Conservation (phyloP, 352 stramenopile genomes). For the Globisporangium irregulare region DNA sequence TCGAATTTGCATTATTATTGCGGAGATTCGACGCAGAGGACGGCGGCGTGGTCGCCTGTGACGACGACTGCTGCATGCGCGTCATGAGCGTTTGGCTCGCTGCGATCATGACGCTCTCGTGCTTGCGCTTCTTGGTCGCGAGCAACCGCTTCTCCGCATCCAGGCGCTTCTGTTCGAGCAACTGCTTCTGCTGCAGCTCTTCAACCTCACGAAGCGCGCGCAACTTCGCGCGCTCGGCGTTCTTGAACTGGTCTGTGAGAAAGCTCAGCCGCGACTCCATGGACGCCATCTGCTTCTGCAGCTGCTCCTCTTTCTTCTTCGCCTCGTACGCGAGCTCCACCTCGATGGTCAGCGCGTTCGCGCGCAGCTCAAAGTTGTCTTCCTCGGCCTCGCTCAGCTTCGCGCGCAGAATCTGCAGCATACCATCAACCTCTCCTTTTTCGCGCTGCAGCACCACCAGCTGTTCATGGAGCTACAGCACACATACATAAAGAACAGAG, state of each 20-base stretch:
- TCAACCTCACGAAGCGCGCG: constrained; percentile 46
- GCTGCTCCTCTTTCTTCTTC: constrained; percentile 35
- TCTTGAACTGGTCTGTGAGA: constrained; percentile 45
- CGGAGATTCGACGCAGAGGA: constrained; percentile 15
- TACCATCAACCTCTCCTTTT: constrained; percentile 45
- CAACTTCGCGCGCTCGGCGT: constrained; percentile 56
- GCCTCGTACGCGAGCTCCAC: constrained; percentile 43
- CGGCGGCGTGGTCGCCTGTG: constrained; percentile 16
- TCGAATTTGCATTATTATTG: constrained; percentile 2
- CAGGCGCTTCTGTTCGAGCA: constrained; percentile 58
- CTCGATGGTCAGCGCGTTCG: constrained; percentile 48
- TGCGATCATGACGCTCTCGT: constrained; percentile 41
- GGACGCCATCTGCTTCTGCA: constrained; percentile 42
- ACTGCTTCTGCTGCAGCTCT: constrained; percentile 52
- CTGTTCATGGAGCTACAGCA: constrained; percentile 25
- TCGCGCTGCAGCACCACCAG: constrained; percentile 45
- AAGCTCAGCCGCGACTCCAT: constrained; percentile 64
- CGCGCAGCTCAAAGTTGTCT: constrained; percentile 64
- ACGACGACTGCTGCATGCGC: constrained; percentile 20
- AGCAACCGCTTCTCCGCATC: constrained; percentile 67
- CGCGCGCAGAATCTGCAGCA: constrained; percentile 48
- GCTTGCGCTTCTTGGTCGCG: constrained; percentile 61
- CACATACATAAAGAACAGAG: background rate
- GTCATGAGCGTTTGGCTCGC: constrained; percentile 46
- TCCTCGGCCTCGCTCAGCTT: constrained; percentile 51